These are phyloP conservation scores for Penicillium maclennaniae DNA, from an alignment of 495 filamentous ascomycete genomes.

Conservation along the genomic window DNA sequence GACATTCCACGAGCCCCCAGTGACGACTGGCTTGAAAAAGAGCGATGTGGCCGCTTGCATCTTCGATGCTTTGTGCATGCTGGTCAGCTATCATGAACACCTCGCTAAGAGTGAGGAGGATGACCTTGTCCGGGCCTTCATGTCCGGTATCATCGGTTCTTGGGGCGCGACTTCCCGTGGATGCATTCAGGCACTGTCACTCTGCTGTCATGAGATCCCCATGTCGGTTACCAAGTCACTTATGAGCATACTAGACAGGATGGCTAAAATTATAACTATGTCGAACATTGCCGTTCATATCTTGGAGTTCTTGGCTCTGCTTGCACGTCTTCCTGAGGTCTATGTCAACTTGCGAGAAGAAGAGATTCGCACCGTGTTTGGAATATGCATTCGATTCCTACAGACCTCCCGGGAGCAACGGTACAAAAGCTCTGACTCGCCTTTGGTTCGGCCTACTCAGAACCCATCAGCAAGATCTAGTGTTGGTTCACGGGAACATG, in stretches of 20 bases:
- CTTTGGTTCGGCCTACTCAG: conserved; percentile 26
- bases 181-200: conserved; percentile 89
- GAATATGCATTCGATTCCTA: conserved; percentile 88
- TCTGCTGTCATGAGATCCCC: conserved; percentile 92
- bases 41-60: conserved; percentile 85
- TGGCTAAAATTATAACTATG: conserved; percentile 93
- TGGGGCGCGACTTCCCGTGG: conserved; percentile 83
- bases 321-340: conserved; percentile 79
- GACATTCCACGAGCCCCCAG: conserved; percentile 71
- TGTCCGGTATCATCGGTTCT: conserved; percentile 70
- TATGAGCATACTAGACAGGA: conserved; percentile 78
- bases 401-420: conserved; percentile 64
- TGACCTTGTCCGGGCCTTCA: conserved; percentile 79
- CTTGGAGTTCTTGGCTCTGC: conserved; percentile 82
- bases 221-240: conserved; percentile 75
- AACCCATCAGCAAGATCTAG: conserved; percentile 35
- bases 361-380: conserved; percentile 88
- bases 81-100: conserved; percentile 80
- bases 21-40: conserved; percentile 71
- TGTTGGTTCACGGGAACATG: conserved; percentile 37
- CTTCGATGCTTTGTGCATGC: conserved; percentile 76
- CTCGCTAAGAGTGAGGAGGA: conserved; percentile 85
- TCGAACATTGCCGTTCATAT: conserved; percentile 88
- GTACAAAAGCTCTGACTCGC: conserved; percentile 35
- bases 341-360: conserved; percentile 84